These are phyloP conservation scores for Phialemoniopsis sp. DNA, from an alignment of 2,329 filamentous ascomycete genomes.

Conservation along the genomic window DNA sequence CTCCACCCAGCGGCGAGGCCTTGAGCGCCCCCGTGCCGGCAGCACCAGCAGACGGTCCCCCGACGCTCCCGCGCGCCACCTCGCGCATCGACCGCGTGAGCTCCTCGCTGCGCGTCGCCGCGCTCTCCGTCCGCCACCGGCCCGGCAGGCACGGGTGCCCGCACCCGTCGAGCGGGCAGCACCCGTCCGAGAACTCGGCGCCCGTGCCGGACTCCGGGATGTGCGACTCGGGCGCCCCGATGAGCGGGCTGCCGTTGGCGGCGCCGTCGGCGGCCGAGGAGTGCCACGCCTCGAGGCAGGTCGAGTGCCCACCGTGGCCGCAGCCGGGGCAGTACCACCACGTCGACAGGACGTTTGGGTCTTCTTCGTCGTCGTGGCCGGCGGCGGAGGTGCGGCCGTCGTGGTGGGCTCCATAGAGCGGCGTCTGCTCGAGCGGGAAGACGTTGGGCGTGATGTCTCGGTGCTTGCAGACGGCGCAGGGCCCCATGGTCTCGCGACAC, in stretches of 20 bases:
- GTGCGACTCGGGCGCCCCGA: slow-evolving; percentile 1
- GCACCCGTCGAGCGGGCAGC: slow-evolving; percentile 62
- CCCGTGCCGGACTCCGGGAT: slow-evolving; percentile 16
- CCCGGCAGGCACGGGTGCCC: slow-evolving; percentile 60
- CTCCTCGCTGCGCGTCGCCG: slow-evolving; percentile 44
- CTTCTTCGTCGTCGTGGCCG: slow-evolving; percentile 10
- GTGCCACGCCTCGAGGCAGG: slow-evolving; percentile 59
- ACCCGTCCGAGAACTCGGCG: slow-evolving; percentile 44
- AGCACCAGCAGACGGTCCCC: slow-evolving; percentile 10
- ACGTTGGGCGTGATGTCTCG: slow-evolving; percentile 38
- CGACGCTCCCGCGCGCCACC: slow-evolving; percentile 10
- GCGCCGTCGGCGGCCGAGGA: not conserved
- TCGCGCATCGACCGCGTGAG: slow-evolving; percentile 43
- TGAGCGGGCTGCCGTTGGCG: slow-evolving; percentile 8
- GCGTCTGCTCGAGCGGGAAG: slow-evolving; percentile 11
- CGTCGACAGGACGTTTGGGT: slow-evolving; percentile 27
- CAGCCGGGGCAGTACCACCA: slow-evolving; percentile 65
- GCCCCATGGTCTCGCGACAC: slow-evolving; percentile 46
- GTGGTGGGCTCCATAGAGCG: not conserved
- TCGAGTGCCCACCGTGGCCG: slow-evolving; percentile 57
- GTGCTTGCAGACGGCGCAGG: slow-evolving; percentile 57
- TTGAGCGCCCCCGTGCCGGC: slow-evolving; percentile 3
- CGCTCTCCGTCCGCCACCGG: slow-evolving; percentile 45
- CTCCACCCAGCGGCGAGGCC: not conserved
- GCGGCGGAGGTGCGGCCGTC: slow-evolving; percentile 10